A percentile compares a stretch with the other conserved stretches of the same genome.
Conservation (phyloP, 169 alveolate species). For the Perkinsus marinus region DNA sequence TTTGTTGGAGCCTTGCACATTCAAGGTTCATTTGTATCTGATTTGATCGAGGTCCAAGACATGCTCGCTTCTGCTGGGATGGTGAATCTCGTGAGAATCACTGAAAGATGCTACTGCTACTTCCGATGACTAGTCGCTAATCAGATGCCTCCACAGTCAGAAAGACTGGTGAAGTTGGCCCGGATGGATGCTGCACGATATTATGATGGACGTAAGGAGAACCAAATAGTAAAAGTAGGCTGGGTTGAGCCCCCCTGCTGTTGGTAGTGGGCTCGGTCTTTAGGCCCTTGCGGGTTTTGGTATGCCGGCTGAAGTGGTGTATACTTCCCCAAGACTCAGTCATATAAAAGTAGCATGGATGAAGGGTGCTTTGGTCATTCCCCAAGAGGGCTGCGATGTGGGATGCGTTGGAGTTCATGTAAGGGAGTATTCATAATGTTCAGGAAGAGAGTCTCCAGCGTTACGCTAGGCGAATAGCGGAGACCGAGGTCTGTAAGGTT, state of each 20-base stretch:
- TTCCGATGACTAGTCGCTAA: too few relatives aligned
- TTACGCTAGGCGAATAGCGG: not conserved
- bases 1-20: not conserved
- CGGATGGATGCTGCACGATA: not conserved
- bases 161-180: not conserved
- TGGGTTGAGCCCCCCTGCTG: too few relatives aligned
- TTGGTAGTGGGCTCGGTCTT: too few relatives aligned
- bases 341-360: not conserved
- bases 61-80: not conserved
- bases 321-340: not conserved
- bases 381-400: not conserved
- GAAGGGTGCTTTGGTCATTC: not conserved
- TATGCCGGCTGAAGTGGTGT: not conserved
- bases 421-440: not conserved
- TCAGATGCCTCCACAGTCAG: not conserved
- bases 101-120: not conserved
- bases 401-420: not conserved
- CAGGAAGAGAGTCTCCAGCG: not conserved
- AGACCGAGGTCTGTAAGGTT: not conserved
- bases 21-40: not conserved
- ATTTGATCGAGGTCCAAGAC: not conserved
- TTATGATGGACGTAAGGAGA: not conserved
- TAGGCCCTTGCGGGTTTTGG: not conserved
- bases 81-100: not conserved
- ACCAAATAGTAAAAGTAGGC: not conserved